Percentiles rank a stretch among this genome's conserved stretches.
phyloP scores from a whole-genome alignment of 768 basidiomycete genomes.

The Cubamyces sp. region DNA sequence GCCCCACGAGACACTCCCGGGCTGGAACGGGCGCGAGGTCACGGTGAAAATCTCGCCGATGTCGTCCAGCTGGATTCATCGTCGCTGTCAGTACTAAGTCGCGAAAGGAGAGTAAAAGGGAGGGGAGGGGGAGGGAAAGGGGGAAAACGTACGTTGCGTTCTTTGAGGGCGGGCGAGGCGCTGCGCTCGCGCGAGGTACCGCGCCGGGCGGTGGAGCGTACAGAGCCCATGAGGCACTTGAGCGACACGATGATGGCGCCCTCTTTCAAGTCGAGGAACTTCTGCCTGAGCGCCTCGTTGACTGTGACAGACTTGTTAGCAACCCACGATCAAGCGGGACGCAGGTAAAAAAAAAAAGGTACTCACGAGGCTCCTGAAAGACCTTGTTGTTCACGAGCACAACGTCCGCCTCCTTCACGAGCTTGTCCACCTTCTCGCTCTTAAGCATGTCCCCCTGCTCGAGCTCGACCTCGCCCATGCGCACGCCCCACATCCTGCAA shows the following conservation, averaged over 20 bases:
- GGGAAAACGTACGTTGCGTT: constrained; percentile 21
- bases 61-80: constrained; percentile 60
- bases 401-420: constrained; percentile 84
- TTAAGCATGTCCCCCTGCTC: constrained; percentile 87
- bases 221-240: constrained; percentile 76
- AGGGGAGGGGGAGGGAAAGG: no score
- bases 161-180: constrained; percentile 21
- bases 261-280: constrained; percentile 94
- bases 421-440: constrained; percentile 63
- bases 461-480: constrained; percentile 73
- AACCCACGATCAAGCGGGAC: background rate
- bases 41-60: constrained; percentile 85
- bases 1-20: constrained; percentile 84
- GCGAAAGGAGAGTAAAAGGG: no score
- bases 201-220: constrained; percentile 84
- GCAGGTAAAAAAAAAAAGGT: background rate
- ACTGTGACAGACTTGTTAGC: constrained; percentile 47
- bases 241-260: constrained; percentile 90
- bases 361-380: constrained; percentile 73
- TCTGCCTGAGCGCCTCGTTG: constrained; percentile 83
- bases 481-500: constrained; percentile 91
- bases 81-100: background rate
- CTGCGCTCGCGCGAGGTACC: constrained; percentile 40
- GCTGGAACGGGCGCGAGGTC: constrained; percentile 64
- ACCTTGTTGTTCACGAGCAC: constrained; percentile 91